Evolutionary conservation across 441 rosid species (phyloP).

Genomic region (Syzygium syzygioides): DNA sequence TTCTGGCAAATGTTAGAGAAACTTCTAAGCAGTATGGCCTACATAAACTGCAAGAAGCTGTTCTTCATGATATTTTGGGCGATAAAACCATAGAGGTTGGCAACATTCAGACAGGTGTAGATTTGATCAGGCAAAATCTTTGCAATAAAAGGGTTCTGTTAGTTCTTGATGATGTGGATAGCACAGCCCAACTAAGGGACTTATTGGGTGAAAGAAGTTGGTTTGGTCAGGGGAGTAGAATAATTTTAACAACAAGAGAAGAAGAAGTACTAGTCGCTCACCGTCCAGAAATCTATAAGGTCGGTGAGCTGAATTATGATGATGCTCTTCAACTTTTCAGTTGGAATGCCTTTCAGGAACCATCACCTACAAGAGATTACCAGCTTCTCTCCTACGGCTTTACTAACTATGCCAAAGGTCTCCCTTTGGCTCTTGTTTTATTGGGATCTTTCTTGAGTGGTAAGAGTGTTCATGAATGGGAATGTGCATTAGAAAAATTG

Average conservation of each 20-base stretch:
- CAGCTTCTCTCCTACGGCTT: not conserved
- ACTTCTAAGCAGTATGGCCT: constrained; percentile 1
- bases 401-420: not conserved
- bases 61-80: not conserved
- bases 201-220: not conserved
- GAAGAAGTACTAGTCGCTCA: not conserved
- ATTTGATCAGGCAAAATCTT: not conserved
- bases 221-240: not conserved
- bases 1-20: constrained; percentile 3
- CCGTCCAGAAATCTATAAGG: not conserved
- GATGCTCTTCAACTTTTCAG: constrained; percentile 5
- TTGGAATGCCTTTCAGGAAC: constrained; percentile 2
- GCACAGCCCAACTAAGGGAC: not conserved
- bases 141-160: not conserved
- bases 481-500: not conserved
- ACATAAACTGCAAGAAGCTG: not conserved
- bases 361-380: not conserved
- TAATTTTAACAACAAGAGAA: not conserved
- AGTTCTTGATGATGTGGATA: constrained; percentile 9
- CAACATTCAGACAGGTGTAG: not conserved
- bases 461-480: not conserved
- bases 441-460: not conserved
- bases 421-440: constrained; percentile 2
- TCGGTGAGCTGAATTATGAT: not conserved
- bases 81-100: not conserved